Conservation (phyloP, 2,329 filamentous ascomycete species). For the Ophiostoma triangulosporum region DNA sequence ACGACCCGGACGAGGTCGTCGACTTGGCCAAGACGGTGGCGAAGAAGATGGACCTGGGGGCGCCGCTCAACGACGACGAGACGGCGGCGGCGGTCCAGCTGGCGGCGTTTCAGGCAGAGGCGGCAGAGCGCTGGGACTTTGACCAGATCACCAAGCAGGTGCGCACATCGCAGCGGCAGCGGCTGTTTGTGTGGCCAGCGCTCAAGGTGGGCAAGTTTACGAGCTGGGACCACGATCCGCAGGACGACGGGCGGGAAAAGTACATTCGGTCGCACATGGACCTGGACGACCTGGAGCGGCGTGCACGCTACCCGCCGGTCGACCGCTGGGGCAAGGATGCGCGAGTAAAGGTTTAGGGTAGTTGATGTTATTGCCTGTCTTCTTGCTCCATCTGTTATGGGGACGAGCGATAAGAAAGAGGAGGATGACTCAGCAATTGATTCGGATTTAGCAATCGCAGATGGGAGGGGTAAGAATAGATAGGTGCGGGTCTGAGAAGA, state of each 20-base stretch:
- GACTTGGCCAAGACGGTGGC: constrained; percentile 47
- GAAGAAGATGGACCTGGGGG: constrained; percentile 21
- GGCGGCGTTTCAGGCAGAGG: constrained; percentile 59
- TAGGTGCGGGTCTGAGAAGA: too few species aligned
- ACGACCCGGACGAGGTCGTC: constrained; percentile 63
- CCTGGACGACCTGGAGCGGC: constrained; percentile 66
- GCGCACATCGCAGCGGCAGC: constrained; percentile 62
- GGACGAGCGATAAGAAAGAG: too few species aligned
- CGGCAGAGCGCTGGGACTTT: constrained; percentile 67
- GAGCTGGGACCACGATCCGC: constrained; percentile 75
- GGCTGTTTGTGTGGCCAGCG: constrained; percentile 67
- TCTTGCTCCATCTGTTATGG: too few species aligned
- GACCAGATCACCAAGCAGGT: constrained; percentile 62
- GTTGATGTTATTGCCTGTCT: not conserved
- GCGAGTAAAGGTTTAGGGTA: not conserved
- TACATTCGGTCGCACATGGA: constrained; percentile 78
- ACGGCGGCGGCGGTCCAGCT: constrained; percentile 37
- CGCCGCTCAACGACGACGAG: constrained; percentile 26
- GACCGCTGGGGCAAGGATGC: constrained; percentile 40
- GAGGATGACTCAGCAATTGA: too few species aligned
- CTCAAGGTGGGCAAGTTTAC: constrained; percentile 63
- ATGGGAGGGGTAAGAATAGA: too few species aligned
- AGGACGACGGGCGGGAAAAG: constrained; percentile 54
- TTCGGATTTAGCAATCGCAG: too few species aligned
- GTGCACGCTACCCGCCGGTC: constrained; percentile 57